Conservation (phyloP, 106 monocot species). For the Dendrobium catenatum region DNA sequence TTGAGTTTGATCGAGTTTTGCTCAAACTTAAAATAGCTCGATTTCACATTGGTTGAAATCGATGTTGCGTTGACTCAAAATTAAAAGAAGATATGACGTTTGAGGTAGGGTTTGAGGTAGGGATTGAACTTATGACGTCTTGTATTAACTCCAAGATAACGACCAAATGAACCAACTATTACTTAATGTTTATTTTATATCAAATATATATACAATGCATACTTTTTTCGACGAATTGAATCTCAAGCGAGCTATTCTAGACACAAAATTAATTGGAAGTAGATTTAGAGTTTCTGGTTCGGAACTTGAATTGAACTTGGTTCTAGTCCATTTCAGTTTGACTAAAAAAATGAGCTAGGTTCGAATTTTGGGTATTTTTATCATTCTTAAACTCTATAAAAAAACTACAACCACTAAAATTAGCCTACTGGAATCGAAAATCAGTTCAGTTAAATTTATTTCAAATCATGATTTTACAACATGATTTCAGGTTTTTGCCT, state of each 20-base stretch:
- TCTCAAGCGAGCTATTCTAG: neutral
- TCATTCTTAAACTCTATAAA: neutral
- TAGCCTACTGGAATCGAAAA: neutral
- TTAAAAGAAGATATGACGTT: too few relatives aligned
- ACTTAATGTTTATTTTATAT: too few relatives aligned
- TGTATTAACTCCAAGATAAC: too few relatives aligned
- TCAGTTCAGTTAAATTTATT: neutral
- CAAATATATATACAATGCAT: too few relatives aligned
- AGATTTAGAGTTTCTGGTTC: neutral
- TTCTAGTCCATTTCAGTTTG: neutral
- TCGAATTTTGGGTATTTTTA: neutral
- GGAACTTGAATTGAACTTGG: neutral
- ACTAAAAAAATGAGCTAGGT: neutral
- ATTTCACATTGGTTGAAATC: too few relatives aligned
- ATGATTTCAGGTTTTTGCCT: neutral
- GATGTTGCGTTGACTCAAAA: too few relatives aligned
- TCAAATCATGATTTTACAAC: neutral
- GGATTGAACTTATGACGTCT: too few relatives aligned
- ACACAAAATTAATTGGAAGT: neutral
- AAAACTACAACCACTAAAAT: neutral
- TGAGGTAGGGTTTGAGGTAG: too few relatives aligned
- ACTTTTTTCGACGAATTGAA: neutral
- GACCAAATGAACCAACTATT: too few relatives aligned
- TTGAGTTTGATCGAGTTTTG: neutral
- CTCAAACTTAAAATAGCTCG: neutral